Conservation (phyloP, 106 monocot species). For the Allium cepa region DNA sequence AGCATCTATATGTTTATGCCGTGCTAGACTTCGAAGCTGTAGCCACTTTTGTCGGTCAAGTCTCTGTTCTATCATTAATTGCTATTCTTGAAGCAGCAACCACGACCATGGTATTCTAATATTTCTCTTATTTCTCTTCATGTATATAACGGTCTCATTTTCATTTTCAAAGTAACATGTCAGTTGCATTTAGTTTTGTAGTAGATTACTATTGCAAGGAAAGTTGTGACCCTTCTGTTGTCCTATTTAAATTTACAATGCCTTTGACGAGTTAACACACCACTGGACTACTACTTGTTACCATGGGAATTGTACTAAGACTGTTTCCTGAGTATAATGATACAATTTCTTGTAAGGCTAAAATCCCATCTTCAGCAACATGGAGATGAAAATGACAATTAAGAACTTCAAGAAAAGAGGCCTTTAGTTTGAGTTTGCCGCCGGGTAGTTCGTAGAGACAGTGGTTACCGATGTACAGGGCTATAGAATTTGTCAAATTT, state of each 20-base stretch:
- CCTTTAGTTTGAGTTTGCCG: no score
- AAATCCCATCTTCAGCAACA: no score
- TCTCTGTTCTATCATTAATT: conserved; percentile 82
- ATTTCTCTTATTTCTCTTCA: background rate
- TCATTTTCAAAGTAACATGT: no score
- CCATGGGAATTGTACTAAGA: conserved; percentile 52
- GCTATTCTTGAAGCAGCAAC: no score
- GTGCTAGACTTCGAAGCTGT: conserved; percentile 78
- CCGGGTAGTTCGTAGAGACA: no score
- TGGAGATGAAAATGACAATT: no score
- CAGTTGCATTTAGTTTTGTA: background rate
- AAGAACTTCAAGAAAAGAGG: no score
- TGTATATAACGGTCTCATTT: background rate
- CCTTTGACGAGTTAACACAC: conserved; percentile 53
- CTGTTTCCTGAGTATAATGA: conserved; percentile 40
- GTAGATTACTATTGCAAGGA: conserved; percentile 51
- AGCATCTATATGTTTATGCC: conserved; percentile 72
- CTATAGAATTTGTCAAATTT: no score
- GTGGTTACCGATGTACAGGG: no score
- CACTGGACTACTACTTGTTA: no score
- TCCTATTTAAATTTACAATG: conserved; percentile 58
- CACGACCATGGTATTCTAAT: no score
- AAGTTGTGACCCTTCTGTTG: no score
- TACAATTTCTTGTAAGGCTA: conserved; percentile 4
- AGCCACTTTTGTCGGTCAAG: conserved; percentile 79